Percentiles rank a stretch among this genome's conserved stretches.
phyloP scores from a whole-genome alignment of 805 yeast species.

The Cyberlindnera mississippiensis region DNA sequence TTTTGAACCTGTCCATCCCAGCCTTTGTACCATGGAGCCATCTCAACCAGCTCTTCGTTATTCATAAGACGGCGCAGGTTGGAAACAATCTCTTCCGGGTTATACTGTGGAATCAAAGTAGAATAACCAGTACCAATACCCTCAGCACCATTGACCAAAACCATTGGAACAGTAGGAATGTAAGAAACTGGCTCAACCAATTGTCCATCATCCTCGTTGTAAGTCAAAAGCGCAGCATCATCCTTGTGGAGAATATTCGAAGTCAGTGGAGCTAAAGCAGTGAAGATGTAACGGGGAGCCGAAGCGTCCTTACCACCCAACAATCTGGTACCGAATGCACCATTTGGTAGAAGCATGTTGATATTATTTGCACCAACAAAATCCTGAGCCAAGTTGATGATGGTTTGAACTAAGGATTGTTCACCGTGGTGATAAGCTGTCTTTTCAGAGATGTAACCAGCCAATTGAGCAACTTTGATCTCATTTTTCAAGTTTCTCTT shows the following conservation, averaged over 20 bases:
- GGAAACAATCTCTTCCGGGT: conserved; percentile 76
- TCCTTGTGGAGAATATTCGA: conserved; percentile 69
- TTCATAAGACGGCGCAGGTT: conserved; percentile 73
- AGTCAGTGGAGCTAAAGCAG: conserved; percentile 76
- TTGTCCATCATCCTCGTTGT: conserved; percentile 88
- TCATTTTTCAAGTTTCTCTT: conserved; percentile 73
- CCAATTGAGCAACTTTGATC: conserved; percentile 85
- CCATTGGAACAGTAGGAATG: conserved; percentile 88
- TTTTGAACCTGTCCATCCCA: conserved; percentile 85
- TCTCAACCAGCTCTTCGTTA: conserved; percentile 62
- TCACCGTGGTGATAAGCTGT: conserved; percentile 98
- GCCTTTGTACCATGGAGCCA: conserved; percentile 94
- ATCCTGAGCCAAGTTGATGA: conserved; percentile 91
- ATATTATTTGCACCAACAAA: conserved; percentile 91
- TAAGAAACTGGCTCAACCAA: conserved; percentile 96
- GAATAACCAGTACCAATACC: conserved; percentile 99
- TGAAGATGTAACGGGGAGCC: conserved; percentile 95
- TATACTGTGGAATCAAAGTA: conserved; percentile 84
- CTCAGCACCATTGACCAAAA: conserved; percentile 93
- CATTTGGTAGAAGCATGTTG: conserved; percentile 81
- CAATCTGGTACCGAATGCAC: conserved; percentile 94
- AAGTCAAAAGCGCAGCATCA: conserved; percentile 74
- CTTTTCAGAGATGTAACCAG: conserved; percentile 82
- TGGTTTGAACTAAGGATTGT: conserved; percentile 79
- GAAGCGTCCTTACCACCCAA: conserved; percentile 98